Evolutionary conservation across 2,329 filamentous ascomycete genomes (phyloP), one percentile per base, ranked within the genome.

Genomic region (Epicoccum sorghinum): DNA sequence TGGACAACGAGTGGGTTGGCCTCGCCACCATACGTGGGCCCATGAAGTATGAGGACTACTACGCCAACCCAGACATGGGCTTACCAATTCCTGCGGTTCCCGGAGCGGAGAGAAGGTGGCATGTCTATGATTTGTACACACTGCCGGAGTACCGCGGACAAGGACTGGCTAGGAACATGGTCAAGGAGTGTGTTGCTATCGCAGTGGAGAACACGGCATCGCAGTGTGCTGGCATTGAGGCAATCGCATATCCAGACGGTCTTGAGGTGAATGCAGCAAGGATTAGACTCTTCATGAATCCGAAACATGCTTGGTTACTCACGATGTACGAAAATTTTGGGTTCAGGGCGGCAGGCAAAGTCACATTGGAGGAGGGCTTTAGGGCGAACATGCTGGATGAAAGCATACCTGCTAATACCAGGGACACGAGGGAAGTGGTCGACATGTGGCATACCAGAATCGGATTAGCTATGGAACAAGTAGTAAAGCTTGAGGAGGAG

Each of bases 381-480:
- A 18, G 38, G 18, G 50, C 58, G 3, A 66, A 61, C 52, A 57
- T 55, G 4, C 49, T 63, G 46, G 35, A 39, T 14, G 55, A 57
- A n/a, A 49, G 53, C 39, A 25, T 68, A 4, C 63, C 65, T 0
- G 12, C 35, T 14, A 64, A 62, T 55, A 58, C 57, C 12, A 29
- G 29, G 12, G 61, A 52, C 30, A 60, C 47, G 3, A 52, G 56
- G 12, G 55, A 61, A 33, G 12, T 58, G 51, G 50, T 41, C 30
- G n/a, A 9, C 25, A 25, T 22, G 14, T 67, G 62, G 60, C 59
- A 64, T 12, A 52, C 42, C 36, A 47, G 61, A 27, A 53, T 47
- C 53, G 62, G 60, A 22, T 14, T 60, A 10, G 57, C 58, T 24
- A 66, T 68, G 66, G 64, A 67, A 47, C 42, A 39, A 23, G 30